Base-by-base conservation (phyloP, 169 alveolate genomes). In the Plasmodium gallinaceum region DNA sequence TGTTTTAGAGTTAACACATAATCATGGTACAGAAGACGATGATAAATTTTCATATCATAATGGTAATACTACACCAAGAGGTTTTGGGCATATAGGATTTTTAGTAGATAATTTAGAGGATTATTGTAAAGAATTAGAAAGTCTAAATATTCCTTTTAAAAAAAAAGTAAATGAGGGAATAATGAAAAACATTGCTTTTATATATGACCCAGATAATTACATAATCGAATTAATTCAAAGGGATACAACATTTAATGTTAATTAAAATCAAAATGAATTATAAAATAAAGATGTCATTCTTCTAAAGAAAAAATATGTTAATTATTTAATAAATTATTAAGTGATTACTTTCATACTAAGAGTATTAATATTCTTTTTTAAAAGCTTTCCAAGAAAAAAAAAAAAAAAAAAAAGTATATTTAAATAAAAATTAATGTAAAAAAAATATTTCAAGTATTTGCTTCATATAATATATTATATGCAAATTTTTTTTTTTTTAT, bases 1-100 rank as follows among this genome's bases (percentile, higher is more conserved):
- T 2, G 94, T 90, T 42, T 26, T 94, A 60, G 95, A 94, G 87
- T 57, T 92, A 37, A 92, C 95, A 24, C 95, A 94, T 68, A 94
- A 94, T 60, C 96, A 94, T 74, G 95, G 94, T 1, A 93, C 96
- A 12, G 96, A 94, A 57, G n/a, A 45, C 12, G 91, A 92, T 51
- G 76, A 74, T 16, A 45, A 51, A 58, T 91, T 93, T 68, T 20
- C 88, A 37, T 92, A 93, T 72, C 95, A 92, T 85, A 86, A 88
- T 83, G 96, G 96, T 39, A 90, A 88, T 57, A 73, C 92, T 14
- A 88, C 74, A 46, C 95, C 96, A 7, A 92, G 94, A 60, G 96
- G 96, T 6, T 94, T 87, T 68, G 96, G 96, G 0, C 95, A 94
- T 87, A 87, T 92, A 8, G 96, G 96, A 0, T 93, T 94, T 51